A percentile compares a stretch with the other conserved stretches of the same genome.
These are phyloP conservation scores for Phytophthora uliginosa DNA, from an alignment of 352 stramenopile species.

Conservation along the genomic window DNA sequence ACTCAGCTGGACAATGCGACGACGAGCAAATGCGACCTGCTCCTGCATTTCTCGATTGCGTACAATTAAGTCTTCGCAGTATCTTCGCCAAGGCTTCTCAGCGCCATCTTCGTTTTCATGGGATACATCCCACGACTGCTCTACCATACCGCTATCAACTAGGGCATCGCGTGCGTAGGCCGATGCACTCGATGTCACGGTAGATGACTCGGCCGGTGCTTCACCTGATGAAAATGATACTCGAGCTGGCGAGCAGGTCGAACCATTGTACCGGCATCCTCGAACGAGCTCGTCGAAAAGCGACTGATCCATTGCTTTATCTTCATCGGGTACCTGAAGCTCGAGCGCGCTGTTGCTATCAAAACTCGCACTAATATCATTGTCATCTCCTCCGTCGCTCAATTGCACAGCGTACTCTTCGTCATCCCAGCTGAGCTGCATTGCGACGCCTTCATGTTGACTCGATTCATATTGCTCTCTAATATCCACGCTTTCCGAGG, in stretches of 20 bases:
- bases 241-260: slow-evolving; percentile 13
- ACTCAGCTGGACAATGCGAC: slow-evolving; percentile 71
- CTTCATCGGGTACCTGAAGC: slow-evolving; percentile 32
- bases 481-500: slow-evolving; percentile 38
- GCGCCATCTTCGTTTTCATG: slow-evolving; percentile 26
- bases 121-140: slow-evolving; percentile 24
- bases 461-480: slow-evolving; percentile 32
- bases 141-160: slow-evolving; percentile 19
- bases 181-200: slow-evolving; percentile 19
- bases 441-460: slow-evolving; percentile 16
- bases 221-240: slow-evolving; percentile 25
- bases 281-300: slow-evolving; percentile 27
- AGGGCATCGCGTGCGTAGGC: slow-evolving; percentile 19
- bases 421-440: slow-evolving; percentile 30
- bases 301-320: slow-evolving; percentile 29
- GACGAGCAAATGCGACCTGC: slow-evolving; percentile 70
- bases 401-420: slow-evolving; percentile 26
- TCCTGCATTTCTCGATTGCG: slow-evolving; percentile 85
- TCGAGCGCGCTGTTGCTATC: slow-evolving; percentile 41
- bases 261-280: slow-evolving; percentile 14
- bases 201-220: slow-evolving; percentile 26
- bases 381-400: slow-evolving; percentile 27
- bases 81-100: slow-evolving; percentile 73
- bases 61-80: slow-evolving; percentile 79
- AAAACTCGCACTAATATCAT: slow-evolving; percentile 38